Evolutionary conservation across 208 protist genomes (phyloP), one percentile per base, ranked within the genome.

Genomic region (Herpetomonas muscarum): DNA sequence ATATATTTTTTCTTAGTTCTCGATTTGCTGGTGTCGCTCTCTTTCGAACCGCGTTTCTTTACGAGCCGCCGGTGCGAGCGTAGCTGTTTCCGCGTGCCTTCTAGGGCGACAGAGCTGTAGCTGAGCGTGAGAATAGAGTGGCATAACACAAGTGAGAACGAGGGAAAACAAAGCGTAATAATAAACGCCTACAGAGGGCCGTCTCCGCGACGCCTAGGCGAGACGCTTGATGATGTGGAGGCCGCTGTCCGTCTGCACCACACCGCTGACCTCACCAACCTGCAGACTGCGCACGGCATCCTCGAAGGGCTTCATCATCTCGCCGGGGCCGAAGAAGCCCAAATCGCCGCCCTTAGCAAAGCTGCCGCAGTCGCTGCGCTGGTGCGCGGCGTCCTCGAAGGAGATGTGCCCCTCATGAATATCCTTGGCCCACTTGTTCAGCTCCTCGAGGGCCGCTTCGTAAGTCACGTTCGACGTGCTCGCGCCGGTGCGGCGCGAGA

Each of bases 261-360:
- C 61, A 42, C 57, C 81, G 55, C 89, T 96, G 12, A 97, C 74
- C 59, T 95, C 72, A 2, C 90, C 90, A 10, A 96, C 70, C 44
- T 78, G 47, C 7, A 97, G 76, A 24, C 65, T 63, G 49, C 89
- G 85, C 4, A 85, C 74, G 37, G 87, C 87, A 34, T 97, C 90
- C 57, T 96, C 93, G 54, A 97, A 97, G 1, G 92, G 77, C 67
- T 92, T 92, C 88, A 97, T 94, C 93, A 97, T 97, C 74, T 95
- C 76, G 2, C 93, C 93, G 1, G 72, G 81, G 13, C 81, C 85
- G 64, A 97, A 97, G 29, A 55, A 66, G 53, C 89, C 89, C 31
- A 97, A 70, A 62, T 97, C 91, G 10, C 93, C 93, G 44, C 75
- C 72, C 21, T 69, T 75, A 30, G 60, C 69, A 58, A 76, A 94